Conservation (phyloP, 495 filamentous ascomycete species). For the Neurospora tetraspora region DNA sequence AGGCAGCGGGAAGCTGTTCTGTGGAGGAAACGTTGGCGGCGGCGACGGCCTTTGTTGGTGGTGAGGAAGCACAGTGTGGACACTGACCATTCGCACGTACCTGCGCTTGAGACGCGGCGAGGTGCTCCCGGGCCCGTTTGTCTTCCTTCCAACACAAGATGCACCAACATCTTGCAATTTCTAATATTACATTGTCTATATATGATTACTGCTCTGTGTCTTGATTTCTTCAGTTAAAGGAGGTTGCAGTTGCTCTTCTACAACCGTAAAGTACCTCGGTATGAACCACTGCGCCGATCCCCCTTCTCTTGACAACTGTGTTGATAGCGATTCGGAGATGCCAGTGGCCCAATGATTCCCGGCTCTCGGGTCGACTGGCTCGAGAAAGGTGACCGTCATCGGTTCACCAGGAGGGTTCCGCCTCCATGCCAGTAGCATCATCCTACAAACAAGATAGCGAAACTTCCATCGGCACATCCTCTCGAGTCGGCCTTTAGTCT, state of each 20-base stretch:
- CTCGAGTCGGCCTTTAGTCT: neutral
- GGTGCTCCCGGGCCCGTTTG: neutral
- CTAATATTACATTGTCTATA: neutral
- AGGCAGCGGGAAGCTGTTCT: neutral
- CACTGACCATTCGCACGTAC: neutral
- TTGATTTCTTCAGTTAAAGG: too few relatives aligned
- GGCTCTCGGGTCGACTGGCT: neutral
- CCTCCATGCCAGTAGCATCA: neutral
- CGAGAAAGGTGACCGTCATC: neutral
- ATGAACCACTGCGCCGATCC: too few relatives aligned
- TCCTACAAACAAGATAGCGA: neutral
- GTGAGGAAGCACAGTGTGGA: neutral
- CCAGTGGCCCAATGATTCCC: neutral
- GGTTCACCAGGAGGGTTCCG: neutral
- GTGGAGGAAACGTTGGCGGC: neutral
- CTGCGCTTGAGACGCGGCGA: neutral
- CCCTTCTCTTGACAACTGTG: too few relatives aligned
- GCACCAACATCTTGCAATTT: neutral
- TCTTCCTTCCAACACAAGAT: neutral
- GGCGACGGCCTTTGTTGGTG: neutral
- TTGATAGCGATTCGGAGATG: neutral
- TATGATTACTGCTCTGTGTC: neutral
- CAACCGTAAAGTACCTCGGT: too few relatives aligned
- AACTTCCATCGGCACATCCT: neutral
- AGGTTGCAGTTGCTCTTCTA: too few relatives aligned